Evolutionary conservation across 2,329 filamentous ascomycete species (phyloP).

Genomic region (Teratosphaeria nubilosa): DNA sequence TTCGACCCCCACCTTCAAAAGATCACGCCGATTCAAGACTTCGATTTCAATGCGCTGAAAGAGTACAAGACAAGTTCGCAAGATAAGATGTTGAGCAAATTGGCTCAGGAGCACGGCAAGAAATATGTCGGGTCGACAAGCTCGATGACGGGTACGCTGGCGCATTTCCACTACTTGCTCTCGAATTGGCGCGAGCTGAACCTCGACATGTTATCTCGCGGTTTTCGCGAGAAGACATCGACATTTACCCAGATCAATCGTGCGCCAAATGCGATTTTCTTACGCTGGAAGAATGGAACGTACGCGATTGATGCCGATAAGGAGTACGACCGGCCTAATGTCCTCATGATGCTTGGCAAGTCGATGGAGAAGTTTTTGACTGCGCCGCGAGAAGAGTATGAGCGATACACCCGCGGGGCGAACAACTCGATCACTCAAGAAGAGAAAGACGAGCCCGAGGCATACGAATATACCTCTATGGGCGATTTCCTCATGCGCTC

Average conservation of each 20-base stretch:
- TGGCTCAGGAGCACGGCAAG: constrained; percentile 56
- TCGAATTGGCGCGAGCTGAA: constrained; percentile 73
- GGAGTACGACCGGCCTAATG: constrained; percentile 71
- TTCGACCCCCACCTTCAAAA: constrained; percentile 89
- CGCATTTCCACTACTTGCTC: constrained; percentile 87
- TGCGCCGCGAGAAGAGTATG: constrained; percentile 68
- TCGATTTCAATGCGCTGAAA: constrained; percentile 80
- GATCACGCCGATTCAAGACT: constrained; percentile 88
- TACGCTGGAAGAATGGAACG: constrained; percentile 69
- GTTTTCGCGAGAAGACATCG: constrained; percentile 48
- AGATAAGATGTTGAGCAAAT: constrained; percentile 59
- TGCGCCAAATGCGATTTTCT: constrained; percentile 68
- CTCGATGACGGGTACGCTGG: constrained; percentile 80
- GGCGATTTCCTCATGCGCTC: constrained; percentile 90
- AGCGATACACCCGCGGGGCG: constrained; percentile 65
- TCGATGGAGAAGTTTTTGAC: constrained; percentile 96
- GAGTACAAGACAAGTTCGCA: constrained; percentile 86
- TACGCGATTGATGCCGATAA: constrained; percentile 98
- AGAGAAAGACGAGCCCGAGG: constrained; percentile 61
- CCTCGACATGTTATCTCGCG: constrained; percentile 53
- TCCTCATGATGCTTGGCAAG: constrained; percentile 85
- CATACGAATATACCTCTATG: constrained; percentile 78
- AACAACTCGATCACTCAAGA: constrained; percentile 61
- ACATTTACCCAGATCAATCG: constrained; percentile 64
- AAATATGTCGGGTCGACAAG: constrained; percentile 94